A percentile compares a stretch with the other conserved stretches of the same genome.
Evolutionary conservation across 495 filamentous ascomycete genomes (phyloP).

Genomic region (Aeminium ludgeri): DNA sequence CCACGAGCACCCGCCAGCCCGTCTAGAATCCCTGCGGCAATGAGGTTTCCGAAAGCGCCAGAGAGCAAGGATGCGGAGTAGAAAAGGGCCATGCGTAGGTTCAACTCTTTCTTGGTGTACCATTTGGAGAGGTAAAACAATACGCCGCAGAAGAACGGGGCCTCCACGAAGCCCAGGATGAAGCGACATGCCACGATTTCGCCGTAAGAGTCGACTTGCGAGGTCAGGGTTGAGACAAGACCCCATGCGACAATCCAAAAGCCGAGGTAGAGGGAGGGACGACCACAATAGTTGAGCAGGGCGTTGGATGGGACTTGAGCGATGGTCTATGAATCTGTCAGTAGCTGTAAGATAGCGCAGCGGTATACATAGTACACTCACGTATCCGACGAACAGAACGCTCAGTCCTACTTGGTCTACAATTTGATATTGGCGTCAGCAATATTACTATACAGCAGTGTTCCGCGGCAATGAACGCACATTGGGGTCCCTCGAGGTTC

Average conservation of each 20-base stretch:
- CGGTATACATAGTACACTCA: conserved; percentile 9
- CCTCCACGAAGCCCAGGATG: conserved; percentile 27
- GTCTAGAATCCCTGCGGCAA: conserved; percentile 24
- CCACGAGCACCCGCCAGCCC: conserved; percentile 18
- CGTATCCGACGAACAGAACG: conserved; percentile 38
- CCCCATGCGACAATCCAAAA: conserved; percentile 37
- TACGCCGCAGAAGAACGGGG: conserved; percentile 29
- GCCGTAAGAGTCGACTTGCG: conserved; percentile 33
- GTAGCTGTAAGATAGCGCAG: neutral
- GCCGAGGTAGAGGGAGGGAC: conserved; percentile 24
- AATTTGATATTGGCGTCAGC: neutral
- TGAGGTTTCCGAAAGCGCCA: conserved; percentile 26
- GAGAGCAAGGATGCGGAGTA: conserved; percentile 27
- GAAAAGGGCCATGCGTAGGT: conserved; percentile 37
- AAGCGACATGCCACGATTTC: conserved; percentile 38
- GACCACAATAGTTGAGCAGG: conserved; percentile 38
- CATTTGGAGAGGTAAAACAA: conserved; percentile 43
- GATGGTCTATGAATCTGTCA: conserved; percentile 4
- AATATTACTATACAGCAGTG: too few relatives aligned
- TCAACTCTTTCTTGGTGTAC: conserved; percentile 43
- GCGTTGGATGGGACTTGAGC: conserved; percentile 41
- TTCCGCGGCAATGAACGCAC: neutral
- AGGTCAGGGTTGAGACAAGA: conserved; percentile 33
- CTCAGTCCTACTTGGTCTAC: conserved; percentile 30
- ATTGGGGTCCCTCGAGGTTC: conserved; percentile 26